These are phyloP conservation scores for Whalleya microplaca DNA, from an alignment of 2,329 filamentous ascomycete genomes.

Conservation along the genomic window DNA sequence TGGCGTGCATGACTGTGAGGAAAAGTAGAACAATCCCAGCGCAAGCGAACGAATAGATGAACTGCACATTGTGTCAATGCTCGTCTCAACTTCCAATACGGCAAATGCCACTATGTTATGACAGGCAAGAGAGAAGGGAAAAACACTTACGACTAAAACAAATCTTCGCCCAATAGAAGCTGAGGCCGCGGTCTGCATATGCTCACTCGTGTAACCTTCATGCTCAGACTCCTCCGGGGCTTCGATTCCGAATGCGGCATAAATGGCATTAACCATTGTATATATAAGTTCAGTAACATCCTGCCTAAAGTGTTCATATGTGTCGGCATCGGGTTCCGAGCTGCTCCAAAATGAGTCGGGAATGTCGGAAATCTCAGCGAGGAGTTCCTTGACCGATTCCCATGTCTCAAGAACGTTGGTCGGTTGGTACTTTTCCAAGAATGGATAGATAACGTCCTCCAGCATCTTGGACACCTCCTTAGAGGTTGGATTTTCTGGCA, in stretches of 20 bases:
- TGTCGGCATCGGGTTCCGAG: constrained; percentile 6
- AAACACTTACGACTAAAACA: constrained; percentile 29
- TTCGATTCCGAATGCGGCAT: constrained; percentile 30
- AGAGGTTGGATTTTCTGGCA: constrained; percentile 13
- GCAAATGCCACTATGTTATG: neutral
- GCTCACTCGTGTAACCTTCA: constrained; percentile 5
- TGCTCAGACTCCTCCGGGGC: constrained; percentile 9
- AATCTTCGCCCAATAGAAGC: constrained; percentile 22
- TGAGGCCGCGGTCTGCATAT: constrained; percentile 20
- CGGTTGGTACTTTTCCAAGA: constrained; percentile 39
- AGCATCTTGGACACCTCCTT: constrained; percentile 24
- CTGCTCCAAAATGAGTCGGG: constrained; percentile 29
- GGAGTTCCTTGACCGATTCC: constrained; percentile 18
- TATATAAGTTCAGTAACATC: constrained; percentile 25
- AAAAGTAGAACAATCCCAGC: constrained; percentile 35
- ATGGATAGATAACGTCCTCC: constrained; percentile 16
- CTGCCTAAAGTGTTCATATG: constrained; percentile 2
- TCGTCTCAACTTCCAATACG: neutral
- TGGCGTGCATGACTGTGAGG: constrained; percentile 35
- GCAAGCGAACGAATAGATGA: constrained; percentile 34
- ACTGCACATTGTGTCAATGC: constrained; percentile 21
- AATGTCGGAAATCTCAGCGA: constrained; percentile 21
- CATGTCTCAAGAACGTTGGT: constrained; percentile 22
- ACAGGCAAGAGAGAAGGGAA: neutral
- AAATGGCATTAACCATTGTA: constrained; percentile 32